These are phyloP conservation scores for Alternaria arborescens DNA, from an alignment of 2,329 filamentous ascomycete species.

Conservation along the genomic window DNA sequence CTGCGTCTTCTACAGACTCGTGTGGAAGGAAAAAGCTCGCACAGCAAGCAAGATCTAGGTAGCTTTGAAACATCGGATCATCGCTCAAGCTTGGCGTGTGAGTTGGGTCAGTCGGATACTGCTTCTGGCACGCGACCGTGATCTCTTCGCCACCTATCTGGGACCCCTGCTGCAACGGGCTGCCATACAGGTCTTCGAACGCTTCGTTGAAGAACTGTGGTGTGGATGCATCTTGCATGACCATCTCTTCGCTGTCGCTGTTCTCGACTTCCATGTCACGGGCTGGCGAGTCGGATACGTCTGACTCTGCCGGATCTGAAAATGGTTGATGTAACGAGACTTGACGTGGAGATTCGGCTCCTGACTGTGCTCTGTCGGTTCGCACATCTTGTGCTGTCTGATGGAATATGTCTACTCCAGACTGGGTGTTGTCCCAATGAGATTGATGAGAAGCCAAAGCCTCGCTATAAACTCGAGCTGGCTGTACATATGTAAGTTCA, in stretches of 20 bases:
- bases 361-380: background rate
- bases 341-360: background rate
- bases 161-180: background rate
- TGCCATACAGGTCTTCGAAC: background rate
- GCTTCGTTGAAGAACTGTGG: constrained; percentile 1
- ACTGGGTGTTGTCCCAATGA: background rate
- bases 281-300: background rate
- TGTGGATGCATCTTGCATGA: background rate
- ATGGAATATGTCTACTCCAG: background rate
- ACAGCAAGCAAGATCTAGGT: constrained; percentile 7
- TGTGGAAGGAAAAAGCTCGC: constrained; percentile 7
- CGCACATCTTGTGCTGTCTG: background rate
- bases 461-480: background rate
- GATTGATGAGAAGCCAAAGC: constrained; percentile 1
- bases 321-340: background rate
- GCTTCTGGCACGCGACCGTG: background rate
- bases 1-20: constrained; percentile 2
- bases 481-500: background rate
- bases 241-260: background rate
- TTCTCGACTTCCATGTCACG: background rate
- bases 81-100: background rate
- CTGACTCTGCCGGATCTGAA: background rate
- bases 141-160: background rate
- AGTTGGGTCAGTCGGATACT: background rate
- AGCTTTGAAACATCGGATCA: constrained; percentile 1